Conservation (phyloP, 2,329 filamentous ascomycete species). For the Apiospora rasikravindrae region DNA sequence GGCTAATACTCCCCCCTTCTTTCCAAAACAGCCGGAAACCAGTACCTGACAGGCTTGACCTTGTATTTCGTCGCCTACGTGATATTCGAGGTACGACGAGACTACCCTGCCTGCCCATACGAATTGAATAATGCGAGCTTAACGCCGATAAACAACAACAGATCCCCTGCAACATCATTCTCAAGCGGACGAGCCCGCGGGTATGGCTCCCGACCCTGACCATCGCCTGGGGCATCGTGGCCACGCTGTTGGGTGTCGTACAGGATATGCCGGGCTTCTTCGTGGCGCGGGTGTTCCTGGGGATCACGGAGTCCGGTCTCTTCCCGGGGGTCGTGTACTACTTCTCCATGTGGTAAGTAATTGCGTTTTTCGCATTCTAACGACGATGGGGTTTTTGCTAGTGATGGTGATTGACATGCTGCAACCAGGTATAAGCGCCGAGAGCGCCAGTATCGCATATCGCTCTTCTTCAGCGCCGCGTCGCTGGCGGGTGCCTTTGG, state of each 20-base stretch:
- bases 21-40: conserved; percentile 54
- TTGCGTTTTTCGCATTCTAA: no score
- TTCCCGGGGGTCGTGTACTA: conserved; percentile 58
- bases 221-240: conserved; percentile 59
- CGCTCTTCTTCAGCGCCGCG: conserved; percentile 61
- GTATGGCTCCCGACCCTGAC: conserved; percentile 65
- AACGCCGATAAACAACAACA: conserved; percentile 29
- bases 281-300: conserved; percentile 59
- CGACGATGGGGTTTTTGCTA: no score
- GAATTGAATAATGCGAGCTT: no score
- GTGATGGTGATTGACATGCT: conserved; percentile 27
- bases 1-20: background rate
- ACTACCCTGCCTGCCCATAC: background rate
- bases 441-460: conserved; percentile 60
- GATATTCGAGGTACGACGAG: conserved; percentile 54
- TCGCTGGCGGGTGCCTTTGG: conserved; percentile 62
- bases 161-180: conserved; percentile 66
- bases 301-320: conserved; percentile 57
- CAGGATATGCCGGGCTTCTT: conserved; percentile 57
- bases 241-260: conserved; percentile 56
- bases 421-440: conserved; percentile 62
- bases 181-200: conserved; percentile 63
- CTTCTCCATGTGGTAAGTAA: conserved; percentile 54
- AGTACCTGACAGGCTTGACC: conserved; percentile 70
- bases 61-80: conserved; percentile 70